Percentiles rank a stretch among this genome's conserved stretches.
Conservation (phyloP, 2,329 filamentous ascomycete genomes). For the Furcasterigmium sp. region DNA sequence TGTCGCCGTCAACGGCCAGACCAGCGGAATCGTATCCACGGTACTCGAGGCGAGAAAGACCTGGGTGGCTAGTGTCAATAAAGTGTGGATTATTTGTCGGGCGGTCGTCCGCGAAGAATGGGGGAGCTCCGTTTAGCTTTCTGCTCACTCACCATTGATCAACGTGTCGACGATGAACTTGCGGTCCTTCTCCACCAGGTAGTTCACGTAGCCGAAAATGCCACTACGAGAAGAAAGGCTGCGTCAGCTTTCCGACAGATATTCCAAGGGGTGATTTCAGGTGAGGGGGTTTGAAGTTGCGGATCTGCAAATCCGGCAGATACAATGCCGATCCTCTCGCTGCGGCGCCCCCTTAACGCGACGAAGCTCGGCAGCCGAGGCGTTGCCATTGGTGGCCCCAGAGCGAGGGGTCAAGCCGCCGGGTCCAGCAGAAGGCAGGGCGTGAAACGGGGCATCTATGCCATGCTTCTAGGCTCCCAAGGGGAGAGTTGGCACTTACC, state of each 20-base stretch:
- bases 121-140: background rate
- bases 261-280: too few relatives aligned
- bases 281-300: too few relatives aligned
- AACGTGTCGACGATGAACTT: slow-evolving; percentile 94
- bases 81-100: slow-evolving; percentile 4
- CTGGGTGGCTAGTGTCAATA: slow-evolving; percentile 42
- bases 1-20: slow-evolving; percentile 93
- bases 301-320: too few relatives aligned
- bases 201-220: slow-evolving; percentile 99
- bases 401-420: background rate
- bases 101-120: background rate
- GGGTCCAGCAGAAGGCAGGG: background rate
- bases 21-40: slow-evolving; percentile 97
- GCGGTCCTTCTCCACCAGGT: slow-evolving; percentile 97
- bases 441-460: background rate
- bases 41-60: slow-evolving; percentile 93
- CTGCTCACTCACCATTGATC: slow-evolving; percentile 71
- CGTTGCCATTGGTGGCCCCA: background rate
- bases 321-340: too few relatives aligned
- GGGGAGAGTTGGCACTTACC: slow-evolving; percentile 1
- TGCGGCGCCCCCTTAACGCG: too few relatives aligned
- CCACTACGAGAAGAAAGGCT: slow-evolving; percentile 49
- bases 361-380: background rate
- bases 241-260: slow-evolving; percentile 1
- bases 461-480: background rate